Conservation (phyloP, 2,329 filamentous ascomycete species). For the Xylaria arbuscula region DNA sequence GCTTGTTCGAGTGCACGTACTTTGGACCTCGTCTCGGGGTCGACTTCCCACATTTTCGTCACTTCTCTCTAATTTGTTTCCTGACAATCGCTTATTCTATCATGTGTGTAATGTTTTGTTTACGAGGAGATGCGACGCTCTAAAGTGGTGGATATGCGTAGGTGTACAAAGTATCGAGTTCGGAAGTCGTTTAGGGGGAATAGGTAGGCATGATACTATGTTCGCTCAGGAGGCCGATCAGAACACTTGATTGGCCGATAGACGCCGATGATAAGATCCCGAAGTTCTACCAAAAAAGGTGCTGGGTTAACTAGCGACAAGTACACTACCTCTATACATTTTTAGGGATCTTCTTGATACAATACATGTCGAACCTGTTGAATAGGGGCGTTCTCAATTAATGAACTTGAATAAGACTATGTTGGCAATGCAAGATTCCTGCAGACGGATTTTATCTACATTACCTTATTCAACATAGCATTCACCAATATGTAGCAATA, state of each 20-base stretch:
- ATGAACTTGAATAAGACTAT: no score
- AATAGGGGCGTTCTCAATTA: no score
- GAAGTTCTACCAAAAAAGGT: constrained; percentile 39
- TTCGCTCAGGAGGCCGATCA: constrained; percentile 10
- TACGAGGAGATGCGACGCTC: constrained; percentile 4
- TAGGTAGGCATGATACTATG: constrained; percentile 9
- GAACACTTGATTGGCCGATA: constrained; percentile 30
- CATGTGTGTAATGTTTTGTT: constrained; percentile 1
- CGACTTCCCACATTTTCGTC: constrained; percentile 89
- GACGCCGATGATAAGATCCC: constrained; percentile 13
- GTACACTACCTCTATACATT: no score
- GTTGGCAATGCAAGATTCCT: no score
- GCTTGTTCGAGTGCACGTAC: constrained; percentile 58
- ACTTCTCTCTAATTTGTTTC: neutral
- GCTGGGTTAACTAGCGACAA: neutral
- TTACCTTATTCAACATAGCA: no score
- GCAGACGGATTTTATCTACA: no score
- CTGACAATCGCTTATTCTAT: constrained; percentile 13
- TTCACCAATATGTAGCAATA: no score
- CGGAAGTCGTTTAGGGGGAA: constrained; percentile 1
- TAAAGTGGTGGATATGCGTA: neutral
- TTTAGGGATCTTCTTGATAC: no score
- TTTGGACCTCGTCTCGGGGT: constrained; percentile 96
- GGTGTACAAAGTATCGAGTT: neutral
- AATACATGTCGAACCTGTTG: no score